Evolutionary conservation across 805 yeast genomes (phyloP).

Genomic region (Spathaspora boniae): DNA sequence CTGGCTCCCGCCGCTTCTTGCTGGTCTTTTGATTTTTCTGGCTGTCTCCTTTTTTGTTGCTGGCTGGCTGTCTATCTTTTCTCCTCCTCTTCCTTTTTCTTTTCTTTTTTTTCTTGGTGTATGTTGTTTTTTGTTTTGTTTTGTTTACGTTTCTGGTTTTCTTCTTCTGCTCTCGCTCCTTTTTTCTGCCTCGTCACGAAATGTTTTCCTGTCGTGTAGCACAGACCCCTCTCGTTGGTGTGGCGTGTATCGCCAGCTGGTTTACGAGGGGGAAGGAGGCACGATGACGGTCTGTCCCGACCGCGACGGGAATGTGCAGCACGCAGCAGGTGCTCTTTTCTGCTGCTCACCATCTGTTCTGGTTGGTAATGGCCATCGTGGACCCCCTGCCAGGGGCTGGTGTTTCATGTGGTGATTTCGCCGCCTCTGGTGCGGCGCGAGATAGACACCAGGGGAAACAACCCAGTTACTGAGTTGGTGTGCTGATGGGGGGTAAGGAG

Average conservation of each 20-base stretch:
- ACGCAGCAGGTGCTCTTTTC: no score
- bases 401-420: no score
- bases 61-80: neutral
- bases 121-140: neutral
- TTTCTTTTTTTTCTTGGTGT: constrained; percentile 1
- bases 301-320: no score
- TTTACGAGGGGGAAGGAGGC: neutral
- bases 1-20: neutral
- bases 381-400: no score
- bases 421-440: no score
- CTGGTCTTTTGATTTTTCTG: neutral
- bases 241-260: neutral
- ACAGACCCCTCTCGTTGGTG: neutral
- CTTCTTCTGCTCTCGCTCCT: neutral
- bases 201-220: neutral
- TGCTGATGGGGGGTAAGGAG: no score
- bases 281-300: no score
- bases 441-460: no score
- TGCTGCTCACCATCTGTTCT: no score
- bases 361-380: no score
- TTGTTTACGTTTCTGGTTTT: constrained; percentile 3
- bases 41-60: neutral
- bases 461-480: no score
- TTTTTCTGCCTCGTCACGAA: neutral
- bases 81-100: neutral